These are phyloP conservation scores for Nicotiana paniculata DNA, from an alignment of 257 asterid genomes.

Conservation along the genomic window DNA sequence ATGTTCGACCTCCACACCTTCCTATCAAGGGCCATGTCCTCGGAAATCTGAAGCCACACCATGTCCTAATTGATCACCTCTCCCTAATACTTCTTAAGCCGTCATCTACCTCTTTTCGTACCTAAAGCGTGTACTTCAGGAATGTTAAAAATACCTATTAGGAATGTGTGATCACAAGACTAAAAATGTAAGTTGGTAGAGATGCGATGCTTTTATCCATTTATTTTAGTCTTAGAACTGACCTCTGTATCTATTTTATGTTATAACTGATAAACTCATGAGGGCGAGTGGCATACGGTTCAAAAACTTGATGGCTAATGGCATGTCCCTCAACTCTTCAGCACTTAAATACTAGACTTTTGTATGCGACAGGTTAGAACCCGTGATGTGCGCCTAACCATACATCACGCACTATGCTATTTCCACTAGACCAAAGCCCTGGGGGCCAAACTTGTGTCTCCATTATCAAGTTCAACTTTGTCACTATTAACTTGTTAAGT, in stretches of 20 bases:
- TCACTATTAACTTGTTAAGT: not conserved
- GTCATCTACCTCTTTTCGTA: no score
- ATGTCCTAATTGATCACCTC: no score
- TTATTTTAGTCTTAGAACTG: not conserved
- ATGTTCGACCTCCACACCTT: no score
- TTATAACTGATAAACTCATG: not conserved
- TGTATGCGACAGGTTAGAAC: not conserved
- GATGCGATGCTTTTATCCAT: not conserved
- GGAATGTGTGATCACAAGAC: no score
- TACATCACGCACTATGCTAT: not conserved
- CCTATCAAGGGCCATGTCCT: no score
- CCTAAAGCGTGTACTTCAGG: not conserved
- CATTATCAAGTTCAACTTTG: not conserved
- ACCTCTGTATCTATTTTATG: not conserved
- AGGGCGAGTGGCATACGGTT: not conserved
- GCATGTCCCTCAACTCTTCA: not conserved
- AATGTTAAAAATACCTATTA: no score
- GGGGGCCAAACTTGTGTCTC: not conserved
- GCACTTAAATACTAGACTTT: not conserved
- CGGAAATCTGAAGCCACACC: no score
- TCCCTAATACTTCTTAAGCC: no score
- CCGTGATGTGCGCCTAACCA: not conserved
- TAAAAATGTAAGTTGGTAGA: no score
- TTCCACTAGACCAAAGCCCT: not conserved
- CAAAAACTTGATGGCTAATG: not conserved